Conservation (phyloP, 2,329 filamentous ascomycete genomes). For the Alternaria novae-zelandiae region DNA sequence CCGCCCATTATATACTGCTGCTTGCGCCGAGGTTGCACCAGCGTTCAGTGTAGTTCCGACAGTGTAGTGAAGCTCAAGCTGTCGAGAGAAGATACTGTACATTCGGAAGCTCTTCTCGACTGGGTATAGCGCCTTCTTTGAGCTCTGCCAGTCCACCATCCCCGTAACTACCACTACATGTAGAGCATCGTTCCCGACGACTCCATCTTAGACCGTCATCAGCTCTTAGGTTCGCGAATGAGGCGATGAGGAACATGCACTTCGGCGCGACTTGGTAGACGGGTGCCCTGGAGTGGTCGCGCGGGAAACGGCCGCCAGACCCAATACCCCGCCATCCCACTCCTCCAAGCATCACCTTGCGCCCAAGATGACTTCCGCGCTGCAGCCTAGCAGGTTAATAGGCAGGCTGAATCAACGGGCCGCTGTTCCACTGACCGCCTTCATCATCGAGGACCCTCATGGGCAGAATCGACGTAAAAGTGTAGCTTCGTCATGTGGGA, state of each 20-base stretch:
- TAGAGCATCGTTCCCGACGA: slow-evolving; percentile 25
- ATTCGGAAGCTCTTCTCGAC: slow-evolving; percentile 29
- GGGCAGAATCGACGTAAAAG: slow-evolving; percentile 40
- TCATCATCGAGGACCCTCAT: slow-evolving; percentile 24
- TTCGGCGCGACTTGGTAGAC: slow-evolving; percentile 9
- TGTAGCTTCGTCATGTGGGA: slow-evolving; percentile 30
- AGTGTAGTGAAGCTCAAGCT: slow-evolving; percentile 17
- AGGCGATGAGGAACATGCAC: slow-evolving; percentile 15
- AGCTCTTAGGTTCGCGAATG: slow-evolving; percentile 22
- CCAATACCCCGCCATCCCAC: slow-evolving; percentile 23
- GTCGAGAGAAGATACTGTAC: slow-evolving; percentile 17
- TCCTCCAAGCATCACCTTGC: slow-evolving; percentile 8
- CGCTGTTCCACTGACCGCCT: slow-evolving; percentile 47
- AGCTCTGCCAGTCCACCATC: slow-evolving; percentile 7
- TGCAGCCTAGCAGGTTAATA: slow-evolving; percentile 28
- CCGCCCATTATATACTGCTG: slow-evolving; percentile 27
- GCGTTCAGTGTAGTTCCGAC: slow-evolving; percentile 21
- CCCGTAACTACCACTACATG: slow-evolving; percentile 9
- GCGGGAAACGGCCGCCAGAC: slow-evolving; percentile 16
- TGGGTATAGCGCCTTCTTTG: slow-evolving; percentile 14
- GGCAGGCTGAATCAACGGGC: slow-evolving; percentile 46
- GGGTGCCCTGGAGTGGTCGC: not conserved
- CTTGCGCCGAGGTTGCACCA: slow-evolving; percentile 7
- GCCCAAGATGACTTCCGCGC: slow-evolving; percentile 11
- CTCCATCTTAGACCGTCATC: slow-evolving; percentile 16